A percentile compares a stretch with the other conserved stretches of the same genome.
Conservation (phyloP, 2,329 filamentous ascomycete species). For the Clarireedia hainanense region DNA sequence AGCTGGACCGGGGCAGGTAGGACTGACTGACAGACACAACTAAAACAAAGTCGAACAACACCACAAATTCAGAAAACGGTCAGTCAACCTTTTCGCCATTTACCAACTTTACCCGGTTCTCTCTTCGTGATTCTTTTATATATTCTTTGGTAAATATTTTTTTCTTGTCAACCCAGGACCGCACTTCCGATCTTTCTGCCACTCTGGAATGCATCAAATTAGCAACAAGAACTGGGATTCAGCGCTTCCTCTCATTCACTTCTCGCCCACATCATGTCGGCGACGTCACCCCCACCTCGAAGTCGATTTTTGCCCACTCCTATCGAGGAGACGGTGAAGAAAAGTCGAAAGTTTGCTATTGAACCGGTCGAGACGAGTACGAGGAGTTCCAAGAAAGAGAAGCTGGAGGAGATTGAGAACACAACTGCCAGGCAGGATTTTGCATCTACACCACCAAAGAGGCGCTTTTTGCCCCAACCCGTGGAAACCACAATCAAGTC, state of each 20-base stretch:
- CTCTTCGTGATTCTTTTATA: neutral
- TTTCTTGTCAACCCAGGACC: neutral
- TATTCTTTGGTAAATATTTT: neutral
- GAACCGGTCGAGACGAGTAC: constrained; percentile 37
- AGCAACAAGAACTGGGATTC: constrained; percentile 4
- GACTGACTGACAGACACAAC: no score
- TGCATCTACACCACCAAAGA: constrained; percentile 33
- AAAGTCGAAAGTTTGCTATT: constrained; percentile 31
- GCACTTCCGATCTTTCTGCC: neutral
- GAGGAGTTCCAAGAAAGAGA: constrained; percentile 32
- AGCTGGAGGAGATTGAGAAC: constrained; percentile 14
- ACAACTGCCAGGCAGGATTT: constrained; percentile 23
- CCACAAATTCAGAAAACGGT: no score
- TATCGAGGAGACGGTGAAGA: constrained; percentile 30
- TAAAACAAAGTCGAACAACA: no score
- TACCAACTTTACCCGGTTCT: no score
- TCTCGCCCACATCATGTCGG: constrained; percentile 18
- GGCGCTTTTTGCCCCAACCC: constrained; percentile 60
- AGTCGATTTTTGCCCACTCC: constrained; percentile 29
- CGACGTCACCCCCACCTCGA: constrained; percentile 22
- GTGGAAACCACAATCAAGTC: constrained; percentile 65
- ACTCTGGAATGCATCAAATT: constrained; percentile 11
- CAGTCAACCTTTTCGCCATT: no score
- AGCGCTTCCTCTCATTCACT: constrained; percentile 4
- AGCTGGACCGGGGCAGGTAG: no score